Base-by-base conservation (phyloP, 1,284 basidiomycete species). In the Fomitopsis pinicola region DNA sequence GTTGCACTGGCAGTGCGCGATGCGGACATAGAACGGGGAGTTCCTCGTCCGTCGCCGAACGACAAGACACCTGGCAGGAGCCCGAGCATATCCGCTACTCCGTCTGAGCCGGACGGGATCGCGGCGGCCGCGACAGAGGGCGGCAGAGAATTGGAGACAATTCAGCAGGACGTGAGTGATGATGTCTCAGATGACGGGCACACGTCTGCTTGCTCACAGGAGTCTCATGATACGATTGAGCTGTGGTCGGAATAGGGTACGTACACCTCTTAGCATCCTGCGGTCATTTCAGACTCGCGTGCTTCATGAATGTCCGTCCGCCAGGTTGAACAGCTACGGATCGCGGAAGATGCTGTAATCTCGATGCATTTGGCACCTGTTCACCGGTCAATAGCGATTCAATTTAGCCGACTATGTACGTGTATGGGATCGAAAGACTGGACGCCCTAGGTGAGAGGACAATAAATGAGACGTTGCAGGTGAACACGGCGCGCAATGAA, bases 171-270 rank as follows among this genome's bases (percentile, higher is more conserved):
- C 22, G 22, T 22, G 22, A 40, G 35, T 58, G 44, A 62, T 36
- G 17, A 42, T 6, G 33, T 48, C 33, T 30, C 36, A 10, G 53
- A 58, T 8, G 48, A 35, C 19, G 58, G 12, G 5, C 12, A 33
- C 30, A 50, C 28, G 26, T 22, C 28, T 15, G 28, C 26, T 30
- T 56, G 44, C 62, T 80, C 79, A 12, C 77, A 78, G 62, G 62
- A 62, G 52, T 77, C 81, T 45, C 66, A 76, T 45, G 83, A 85
- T 67, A 80, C 76, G 42, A 85, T 86, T 52, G 76, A 84, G 67
- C 84, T 82, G 42, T 86, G 84, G 84, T 73, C 64, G 15, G 55
- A 59, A 42, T 44, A 15, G 48, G 56, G 48, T 42, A 42, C 14
- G 28, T 26, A 35, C 30, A 8, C 30, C 30, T 8, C 30, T 33